These are phyloP conservation scores for Populus hybrid DNA, from an alignment of 441 rosid species.

Conservation along the genomic window DNA sequence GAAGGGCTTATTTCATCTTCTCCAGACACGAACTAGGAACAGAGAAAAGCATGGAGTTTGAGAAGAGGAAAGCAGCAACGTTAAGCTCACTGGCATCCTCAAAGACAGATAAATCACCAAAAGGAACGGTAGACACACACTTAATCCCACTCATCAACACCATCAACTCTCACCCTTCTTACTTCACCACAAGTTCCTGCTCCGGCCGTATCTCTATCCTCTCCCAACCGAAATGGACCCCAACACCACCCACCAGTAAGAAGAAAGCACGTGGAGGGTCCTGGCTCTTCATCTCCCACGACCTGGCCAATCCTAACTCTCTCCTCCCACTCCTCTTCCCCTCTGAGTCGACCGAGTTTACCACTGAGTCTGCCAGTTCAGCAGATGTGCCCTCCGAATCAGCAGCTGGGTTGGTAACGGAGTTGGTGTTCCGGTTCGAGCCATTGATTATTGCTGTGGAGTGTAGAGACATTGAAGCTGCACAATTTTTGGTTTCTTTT, in stretches of 20 bases:
- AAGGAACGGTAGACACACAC: constrained; percentile 71
- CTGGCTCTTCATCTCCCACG: constrained; percentile 80
- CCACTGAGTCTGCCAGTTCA: too few species aligned
- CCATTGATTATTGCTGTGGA: constrained; percentile 84
- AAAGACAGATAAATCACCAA: constrained; percentile 73
- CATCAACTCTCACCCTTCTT: constrained; percentile 66
- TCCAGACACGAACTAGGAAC: neutral
- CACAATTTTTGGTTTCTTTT: constrained; percentile 57
- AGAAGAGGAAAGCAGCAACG: constrained; percentile 68
- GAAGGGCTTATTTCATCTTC: neutral
- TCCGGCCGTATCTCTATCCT: constrained; percentile 91
- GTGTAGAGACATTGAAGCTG: constrained; percentile 62
- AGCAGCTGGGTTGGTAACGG: constrained; percentile 13
- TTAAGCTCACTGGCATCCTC: constrained; percentile 56
- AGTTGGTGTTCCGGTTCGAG: constrained; percentile 80
- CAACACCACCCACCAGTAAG: constrained; percentile 20
- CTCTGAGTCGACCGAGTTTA: neutral
- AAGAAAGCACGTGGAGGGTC: constrained; percentile 87
- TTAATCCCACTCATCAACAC: constrained; percentile 69
- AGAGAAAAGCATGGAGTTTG: constrained; percentile 53
- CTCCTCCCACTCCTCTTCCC: constrained; percentile 59
- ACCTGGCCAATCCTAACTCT: constrained; percentile 47
- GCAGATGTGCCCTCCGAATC: constrained; percentile 2
- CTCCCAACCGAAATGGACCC: constrained; percentile 46
- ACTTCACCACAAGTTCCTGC: constrained; percentile 93